Conservation (phyloP, 768 basidiomycete genomes). For the Lenzites betulinus region DNA sequence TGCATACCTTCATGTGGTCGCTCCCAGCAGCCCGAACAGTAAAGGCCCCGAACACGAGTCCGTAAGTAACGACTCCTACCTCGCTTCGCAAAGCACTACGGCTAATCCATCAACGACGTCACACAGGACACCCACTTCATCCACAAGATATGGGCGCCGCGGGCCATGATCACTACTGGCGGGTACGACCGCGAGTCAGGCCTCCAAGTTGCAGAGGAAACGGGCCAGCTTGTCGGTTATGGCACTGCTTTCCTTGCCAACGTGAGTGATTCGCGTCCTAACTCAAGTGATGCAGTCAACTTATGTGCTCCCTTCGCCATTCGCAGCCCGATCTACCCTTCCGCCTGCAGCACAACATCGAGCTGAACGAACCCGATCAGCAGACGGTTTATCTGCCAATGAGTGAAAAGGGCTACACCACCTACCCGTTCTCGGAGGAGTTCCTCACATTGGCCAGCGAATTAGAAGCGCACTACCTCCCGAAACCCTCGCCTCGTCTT, state of each 20-base stretch:
- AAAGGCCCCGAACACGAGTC: constrained; percentile 4
- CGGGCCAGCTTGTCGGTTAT: constrained; percentile 30
- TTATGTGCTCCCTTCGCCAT: not conserved
- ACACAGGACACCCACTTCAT: constrained; percentile 24
- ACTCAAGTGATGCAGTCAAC: not conserved
- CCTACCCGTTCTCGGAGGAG: constrained; percentile 21
- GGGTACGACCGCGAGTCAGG: constrained; percentile 28
- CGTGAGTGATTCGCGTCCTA: constrained; percentile 24
- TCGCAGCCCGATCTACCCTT: constrained; percentile 46
- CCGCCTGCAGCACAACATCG: constrained; percentile 36
- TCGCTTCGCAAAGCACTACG: not conserved
- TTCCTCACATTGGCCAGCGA: not conserved
- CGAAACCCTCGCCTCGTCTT: too few species aligned
- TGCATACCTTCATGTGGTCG: constrained; percentile 13
- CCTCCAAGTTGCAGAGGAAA: constrained; percentile 22
- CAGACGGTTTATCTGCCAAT: constrained; percentile 42
- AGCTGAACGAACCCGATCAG: constrained; percentile 36
- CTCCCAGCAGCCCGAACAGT: constrained; percentile 19
- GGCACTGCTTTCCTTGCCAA: constrained; percentile 31
- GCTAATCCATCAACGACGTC: not conserved
- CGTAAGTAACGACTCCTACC: not conserved
- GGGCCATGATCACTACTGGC: constrained; percentile 27
- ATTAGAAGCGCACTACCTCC: too few species aligned
- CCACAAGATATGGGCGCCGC: constrained; percentile 26
- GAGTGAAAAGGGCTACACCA: constrained; percentile 30